Conservation (phyloP, 2,329 filamentous ascomycete species). For the Aureobasidium sp. region DNA sequence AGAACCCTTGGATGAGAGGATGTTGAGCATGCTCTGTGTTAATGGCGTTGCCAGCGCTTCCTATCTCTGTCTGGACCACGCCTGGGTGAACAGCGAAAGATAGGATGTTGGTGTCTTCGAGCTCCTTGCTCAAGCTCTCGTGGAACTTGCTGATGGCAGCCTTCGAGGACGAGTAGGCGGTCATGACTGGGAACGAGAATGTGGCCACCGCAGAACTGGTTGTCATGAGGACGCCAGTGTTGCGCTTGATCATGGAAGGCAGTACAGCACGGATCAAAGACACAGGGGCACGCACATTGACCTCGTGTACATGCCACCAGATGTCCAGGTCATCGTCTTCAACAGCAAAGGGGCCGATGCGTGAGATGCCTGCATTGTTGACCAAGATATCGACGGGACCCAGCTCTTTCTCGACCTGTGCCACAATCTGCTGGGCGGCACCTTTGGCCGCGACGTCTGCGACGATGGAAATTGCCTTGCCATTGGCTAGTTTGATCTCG, state of each 20-base stretch:
- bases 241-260: conserved; percentile 18
- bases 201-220: conserved; percentile 16
- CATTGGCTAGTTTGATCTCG: conserved; percentile 17
- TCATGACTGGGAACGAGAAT: conserved; percentile 18
- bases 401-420: conserved; percentile 14
- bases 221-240: conserved; percentile 18
- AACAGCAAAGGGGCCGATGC: conserved; percentile 11
- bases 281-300: conserved; percentile 21
- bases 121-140: conserved; percentile 8
- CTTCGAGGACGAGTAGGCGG: conserved; percentile 21
- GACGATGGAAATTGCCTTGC: conserved; percentile 16
- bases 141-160: conserved; percentile 23
- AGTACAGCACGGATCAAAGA: conserved; percentile 20
- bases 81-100: conserved; percentile 20
- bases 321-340: conserved; percentile 18
- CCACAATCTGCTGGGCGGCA: conserved; percentile 16
- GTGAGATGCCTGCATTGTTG: conserved; percentile 12
- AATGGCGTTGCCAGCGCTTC: conserved; percentile 15
- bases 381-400: conserved; percentile 8
- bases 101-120: conserved; percentile 4
- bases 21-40: conserved; percentile 17
- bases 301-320: conserved; percentile 22
- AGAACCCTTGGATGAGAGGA: conserved; percentile 14
- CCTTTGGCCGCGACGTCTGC: conserved; percentile 17
- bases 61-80: conserved; percentile 18